phyloP scores from a whole-genome alignment of 2,329 filamentous ascomycete species.

The Graphium sp. region DNA sequence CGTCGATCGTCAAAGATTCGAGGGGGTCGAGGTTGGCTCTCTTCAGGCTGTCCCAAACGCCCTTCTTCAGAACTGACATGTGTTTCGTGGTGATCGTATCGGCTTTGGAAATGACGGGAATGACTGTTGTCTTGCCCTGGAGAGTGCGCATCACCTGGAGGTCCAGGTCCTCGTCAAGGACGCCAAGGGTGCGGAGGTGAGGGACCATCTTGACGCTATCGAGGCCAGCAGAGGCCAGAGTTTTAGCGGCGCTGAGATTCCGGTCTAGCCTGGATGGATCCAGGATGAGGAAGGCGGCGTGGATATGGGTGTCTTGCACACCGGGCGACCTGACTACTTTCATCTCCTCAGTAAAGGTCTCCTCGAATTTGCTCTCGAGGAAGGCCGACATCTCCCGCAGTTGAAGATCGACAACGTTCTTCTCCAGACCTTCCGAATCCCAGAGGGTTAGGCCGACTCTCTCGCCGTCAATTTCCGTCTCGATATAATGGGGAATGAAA shows the following conservation, averaged over 20 bases:
- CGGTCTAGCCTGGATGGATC: slow-evolving; percentile 75
- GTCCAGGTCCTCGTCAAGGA: slow-evolving; percentile 77
- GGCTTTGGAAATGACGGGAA: slow-evolving; percentile 90
- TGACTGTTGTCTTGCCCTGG: slow-evolving; percentile 85
- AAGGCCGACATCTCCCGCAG: slow-evolving; percentile 82
- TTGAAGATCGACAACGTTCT: slow-evolving; percentile 87
- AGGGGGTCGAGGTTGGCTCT: slow-evolving; percentile 75
- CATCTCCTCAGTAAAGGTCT: slow-evolving; percentile 94
- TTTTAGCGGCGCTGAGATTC: slow-evolving; percentile 56
- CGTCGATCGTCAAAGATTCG: slow-evolving; percentile 69
- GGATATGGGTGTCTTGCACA: slow-evolving; percentile 90
- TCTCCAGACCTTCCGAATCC: slow-evolving; percentile 92
- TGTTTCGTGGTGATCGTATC: slow-evolving; percentile 93
- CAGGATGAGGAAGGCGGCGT: slow-evolving; percentile 83
- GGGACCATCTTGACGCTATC: slow-evolving; percentile 19
- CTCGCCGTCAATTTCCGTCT: slow-evolving; percentile 88
- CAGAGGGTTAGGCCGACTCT: slow-evolving; percentile 84
- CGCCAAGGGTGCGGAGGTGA: slow-evolving; percentile 36
- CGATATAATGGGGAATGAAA: slow-evolving; percentile 78
- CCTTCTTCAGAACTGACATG: slow-evolving; percentile 82
- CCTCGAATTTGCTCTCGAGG: slow-evolving; percentile 94
- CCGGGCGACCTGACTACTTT: slow-evolving; percentile 90
- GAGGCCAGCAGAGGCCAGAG: slow-evolving; percentile 29
- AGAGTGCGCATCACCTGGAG: slow-evolving; percentile 77
- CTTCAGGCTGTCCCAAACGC: slow-evolving; percentile 78